phyloP scores from a whole-genome alignment of 1,139 yeast genomes.

The Waltiozyma sp. region DNA sequence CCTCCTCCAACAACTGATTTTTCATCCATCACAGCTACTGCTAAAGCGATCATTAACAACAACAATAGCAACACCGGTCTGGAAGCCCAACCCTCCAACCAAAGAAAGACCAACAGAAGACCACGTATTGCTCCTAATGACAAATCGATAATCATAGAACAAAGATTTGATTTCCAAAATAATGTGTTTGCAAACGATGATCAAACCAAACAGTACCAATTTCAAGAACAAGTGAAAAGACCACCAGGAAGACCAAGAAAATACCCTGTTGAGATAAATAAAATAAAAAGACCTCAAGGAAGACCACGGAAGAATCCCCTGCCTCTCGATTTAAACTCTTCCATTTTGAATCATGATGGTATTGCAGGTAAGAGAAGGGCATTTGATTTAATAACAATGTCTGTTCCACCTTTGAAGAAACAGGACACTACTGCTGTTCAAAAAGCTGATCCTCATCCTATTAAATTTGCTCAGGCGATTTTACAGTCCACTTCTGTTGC shows the following conservation, averaged over 20 bases:
- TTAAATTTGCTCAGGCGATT: neutral
- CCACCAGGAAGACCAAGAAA: constrained; percentile 39
- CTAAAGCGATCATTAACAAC: no score
- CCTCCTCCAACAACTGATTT: neutral
- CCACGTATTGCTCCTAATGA: constrained; percentile 3
- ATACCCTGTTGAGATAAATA: constrained; percentile 30
- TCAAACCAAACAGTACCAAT: constrained; percentile 7
- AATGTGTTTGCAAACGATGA: neutral
- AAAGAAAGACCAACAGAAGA: neutral
- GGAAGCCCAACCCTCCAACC: neutral
- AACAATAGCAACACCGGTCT: no score
- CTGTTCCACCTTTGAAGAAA: neutral
- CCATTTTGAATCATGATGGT: no score
- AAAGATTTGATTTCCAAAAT: constrained; percentile 7
- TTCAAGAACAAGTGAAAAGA: constrained; percentile 15
- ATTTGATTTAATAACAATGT: neutral
- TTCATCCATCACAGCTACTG: neutral
- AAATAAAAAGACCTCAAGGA: constrained; percentile 20
- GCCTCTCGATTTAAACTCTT: neutral
- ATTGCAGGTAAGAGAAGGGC: neutral
- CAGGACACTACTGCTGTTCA: neutral
- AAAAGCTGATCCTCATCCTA: neutral
- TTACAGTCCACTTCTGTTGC: no score
- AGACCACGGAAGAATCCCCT: constrained; percentile 17
- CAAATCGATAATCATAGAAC: constrained; percentile 14